A percentile compares a stretch with the other conserved stretches of the same genome.
Conservation (phyloP, 331 rosid genomes). For the Arachis monticola region DNA sequence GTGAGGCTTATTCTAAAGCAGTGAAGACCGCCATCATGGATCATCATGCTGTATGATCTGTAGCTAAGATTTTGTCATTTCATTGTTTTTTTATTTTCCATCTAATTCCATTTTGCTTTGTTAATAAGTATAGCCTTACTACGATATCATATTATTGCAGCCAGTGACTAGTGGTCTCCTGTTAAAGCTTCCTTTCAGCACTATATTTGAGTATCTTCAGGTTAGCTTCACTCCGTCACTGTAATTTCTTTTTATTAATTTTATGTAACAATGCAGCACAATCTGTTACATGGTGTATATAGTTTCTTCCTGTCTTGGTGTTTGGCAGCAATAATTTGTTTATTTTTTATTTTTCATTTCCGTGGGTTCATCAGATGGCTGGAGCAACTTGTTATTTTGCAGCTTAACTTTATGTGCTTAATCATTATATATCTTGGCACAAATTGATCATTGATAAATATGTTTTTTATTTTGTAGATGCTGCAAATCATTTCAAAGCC, state of each 20-base stretch:
- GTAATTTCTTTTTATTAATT: slow-evolving; percentile 18
- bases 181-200: slow-evolving; percentile 78
- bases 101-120: slow-evolving; percentile 21
- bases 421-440: slow-evolving; percentile 18
- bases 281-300: background rate
- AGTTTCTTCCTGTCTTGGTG: slow-evolving; percentile 9
- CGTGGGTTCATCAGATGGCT: slow-evolving; percentile 6
- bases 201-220: slow-evolving; percentile 98
- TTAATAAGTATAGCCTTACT: slow-evolving; percentile 15
- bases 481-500: slow-evolving; percentile 64
- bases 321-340: slow-evolving; percentile 22
- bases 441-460: slow-evolving; percentile 12
- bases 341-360: slow-evolving; percentile 15
- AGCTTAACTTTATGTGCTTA: slow-evolving; percentile 7
- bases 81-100: background rate
- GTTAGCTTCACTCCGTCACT: slow-evolving; percentile 49
- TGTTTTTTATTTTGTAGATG: slow-evolving; percentile 61
- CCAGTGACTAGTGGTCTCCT: slow-evolving; percentile 65
- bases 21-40: slow-evolving; percentile 71
- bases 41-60: slow-evolving; percentile 73
- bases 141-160: slow-evolving; percentile 53
- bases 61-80: slow-evolving; percentile 23
- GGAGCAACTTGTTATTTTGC: slow-evolving; percentile 24
- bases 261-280: slow-evolving; percentile 17
- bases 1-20: slow-evolving; percentile 65